Evolutionary conservation across 1,284 basidiomycete genomes (phyloP).

Genomic region (Papiliotrema terrestris): DNA sequence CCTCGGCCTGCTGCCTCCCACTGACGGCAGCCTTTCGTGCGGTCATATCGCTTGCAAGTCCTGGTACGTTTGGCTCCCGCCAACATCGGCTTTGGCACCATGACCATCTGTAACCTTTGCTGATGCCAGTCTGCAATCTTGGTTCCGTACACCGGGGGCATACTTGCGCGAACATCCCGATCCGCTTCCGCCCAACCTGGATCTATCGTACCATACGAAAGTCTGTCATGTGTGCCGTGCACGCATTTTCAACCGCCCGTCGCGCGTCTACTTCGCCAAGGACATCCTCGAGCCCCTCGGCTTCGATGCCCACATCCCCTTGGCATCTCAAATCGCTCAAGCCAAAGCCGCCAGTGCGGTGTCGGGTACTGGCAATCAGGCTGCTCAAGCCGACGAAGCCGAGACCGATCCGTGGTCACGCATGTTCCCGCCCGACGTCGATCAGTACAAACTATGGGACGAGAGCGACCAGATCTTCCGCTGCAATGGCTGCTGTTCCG

Average conservation of each 20-base stretch:
- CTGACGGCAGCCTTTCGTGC: constrained; percentile 37
- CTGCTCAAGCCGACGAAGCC: neutral
- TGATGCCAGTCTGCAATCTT: constrained; percentile 30
- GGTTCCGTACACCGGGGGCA: constrained; percentile 43
- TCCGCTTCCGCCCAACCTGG: constrained; percentile 13
- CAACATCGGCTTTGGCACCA: neutral
- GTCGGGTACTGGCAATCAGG: too few species aligned
- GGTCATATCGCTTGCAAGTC: constrained; percentile 44
- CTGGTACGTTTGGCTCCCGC: constrained; percentile 21
- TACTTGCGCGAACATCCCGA: constrained; percentile 22
- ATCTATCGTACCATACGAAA: constrained; percentile 39
- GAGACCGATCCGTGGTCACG: constrained; percentile 24
- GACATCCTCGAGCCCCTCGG: constrained; percentile 37
- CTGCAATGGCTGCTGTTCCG: constrained; percentile 36
- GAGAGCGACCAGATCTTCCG: constrained; percentile 24
- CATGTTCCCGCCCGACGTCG: constrained; percentile 27
- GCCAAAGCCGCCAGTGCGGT: too few species aligned
- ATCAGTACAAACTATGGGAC: constrained; percentile 29
- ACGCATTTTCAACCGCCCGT: constrained; percentile 34
- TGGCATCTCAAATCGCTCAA: constrained; percentile 5
- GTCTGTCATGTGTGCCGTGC: constrained; percentile 44
- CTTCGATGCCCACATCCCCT: constrained; percentile 15
- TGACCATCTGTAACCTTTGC: neutral
- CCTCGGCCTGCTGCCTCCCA: neutral
- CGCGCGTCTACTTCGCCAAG: constrained; percentile 34